Conservation (phyloP, 495 filamentous ascomycete species). For the Neurospora sp. region DNA sequence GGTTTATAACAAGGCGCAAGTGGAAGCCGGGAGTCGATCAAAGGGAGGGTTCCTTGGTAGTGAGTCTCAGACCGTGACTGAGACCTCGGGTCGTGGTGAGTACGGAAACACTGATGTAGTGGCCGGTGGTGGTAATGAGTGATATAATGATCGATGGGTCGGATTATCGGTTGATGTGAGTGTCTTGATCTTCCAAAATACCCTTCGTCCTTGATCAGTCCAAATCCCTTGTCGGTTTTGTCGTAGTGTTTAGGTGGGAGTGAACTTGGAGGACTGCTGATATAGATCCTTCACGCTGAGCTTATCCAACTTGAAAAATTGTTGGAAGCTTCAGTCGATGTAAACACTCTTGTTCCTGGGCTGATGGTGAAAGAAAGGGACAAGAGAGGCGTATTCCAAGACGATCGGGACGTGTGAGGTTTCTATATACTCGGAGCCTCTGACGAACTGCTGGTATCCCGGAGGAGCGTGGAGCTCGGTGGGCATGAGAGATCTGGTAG, state of each 20-base stretch:
- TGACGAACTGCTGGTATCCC: constrained; percentile 11
- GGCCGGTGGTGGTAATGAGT: background rate
- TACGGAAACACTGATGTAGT: background rate
- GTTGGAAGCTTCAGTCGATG: background rate
- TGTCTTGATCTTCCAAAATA: background rate
- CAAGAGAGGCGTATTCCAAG: background rate
- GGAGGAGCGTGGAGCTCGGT: constrained; percentile 16
- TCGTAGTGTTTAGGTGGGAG: background rate
- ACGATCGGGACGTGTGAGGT: constrained; percentile 16
- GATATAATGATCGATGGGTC: background rate
- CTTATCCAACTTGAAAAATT: background rate
- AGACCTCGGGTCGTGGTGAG: background rate
- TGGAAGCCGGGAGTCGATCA: background rate
- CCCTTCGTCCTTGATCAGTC: background rate
- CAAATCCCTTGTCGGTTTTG: background rate
- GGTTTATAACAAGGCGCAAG: background rate
- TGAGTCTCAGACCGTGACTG: background rate
- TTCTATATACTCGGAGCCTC: constrained; percentile 22
- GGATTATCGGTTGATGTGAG: background rate
- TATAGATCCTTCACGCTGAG: background rate
- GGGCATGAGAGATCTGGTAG: constrained; percentile 24
- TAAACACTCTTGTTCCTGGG: background rate
- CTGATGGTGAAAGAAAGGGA: background rate
- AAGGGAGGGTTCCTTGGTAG: background rate
- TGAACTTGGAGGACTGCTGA: background rate